Percentiles rank a stretch among this genome's conserved stretches.
phyloP scores from a whole-genome alignment of 2,329 filamentous ascomycete species.

The Alternaria rosae region DNA sequence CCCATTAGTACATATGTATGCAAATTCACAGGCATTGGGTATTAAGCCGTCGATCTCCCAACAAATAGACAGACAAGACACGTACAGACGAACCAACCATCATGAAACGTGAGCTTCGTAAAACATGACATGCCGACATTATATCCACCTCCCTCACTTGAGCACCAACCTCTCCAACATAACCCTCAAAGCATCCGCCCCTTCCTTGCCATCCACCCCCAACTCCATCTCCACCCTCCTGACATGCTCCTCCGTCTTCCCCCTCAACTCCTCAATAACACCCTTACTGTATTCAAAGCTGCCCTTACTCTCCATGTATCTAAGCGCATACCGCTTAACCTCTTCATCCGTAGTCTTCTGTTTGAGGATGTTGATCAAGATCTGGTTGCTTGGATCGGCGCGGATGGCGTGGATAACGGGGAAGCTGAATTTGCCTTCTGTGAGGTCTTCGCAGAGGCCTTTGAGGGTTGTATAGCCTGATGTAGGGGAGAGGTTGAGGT shows the following conservation, averaged over 20 bases:
- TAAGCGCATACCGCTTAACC: slow-evolving; percentile 89
- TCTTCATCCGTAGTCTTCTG: slow-evolving; percentile 87
- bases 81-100: background rate
- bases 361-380: slow-evolving; percentile 90
- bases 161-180: slow-evolving; percentile 53
- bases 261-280: slow-evolving; percentile 58
- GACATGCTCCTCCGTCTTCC: slow-evolving; percentile 54
- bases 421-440: slow-evolving; percentile 96
- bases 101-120: background rate
- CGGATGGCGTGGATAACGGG: slow-evolving; percentile 94
- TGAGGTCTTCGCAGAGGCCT: slow-evolving; percentile 92
- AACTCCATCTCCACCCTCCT: slow-evolving; percentile 49
- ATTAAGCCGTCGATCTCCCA: background rate
- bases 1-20: background rate
- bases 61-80: background rate
- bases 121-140: background rate
- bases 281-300: slow-evolving; percentile 85
- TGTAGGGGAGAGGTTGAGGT: slow-evolving; percentile 75
- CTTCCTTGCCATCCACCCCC: slow-evolving; percentile 47
- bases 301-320: slow-evolving; percentile 88
- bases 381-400: slow-evolving; percentile 73
- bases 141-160: slow-evolving; percentile 18
- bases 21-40: background rate
- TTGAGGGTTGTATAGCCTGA: slow-evolving; percentile 81
- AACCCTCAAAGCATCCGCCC: slow-evolving; percentile 49